phyloP scores from a whole-genome alignment of 257 asterid genomes.

The Echites panduratus region DNA sequence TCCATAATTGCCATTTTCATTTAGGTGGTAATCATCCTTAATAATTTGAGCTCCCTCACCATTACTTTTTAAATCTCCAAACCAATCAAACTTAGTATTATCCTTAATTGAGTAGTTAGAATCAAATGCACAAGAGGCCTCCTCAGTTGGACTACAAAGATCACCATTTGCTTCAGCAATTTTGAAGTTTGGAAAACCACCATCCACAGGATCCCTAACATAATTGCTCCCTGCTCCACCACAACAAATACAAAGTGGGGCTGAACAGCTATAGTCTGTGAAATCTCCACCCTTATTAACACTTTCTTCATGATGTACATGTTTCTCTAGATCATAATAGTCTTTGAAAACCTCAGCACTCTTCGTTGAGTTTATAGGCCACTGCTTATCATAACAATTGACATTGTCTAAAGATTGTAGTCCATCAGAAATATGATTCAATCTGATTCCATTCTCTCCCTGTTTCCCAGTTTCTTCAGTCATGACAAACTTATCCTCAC shows the following conservation, averaged over 20 bases:
- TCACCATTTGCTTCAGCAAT: conserved; percentile 18
- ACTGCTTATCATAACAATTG: conserved; percentile 21
- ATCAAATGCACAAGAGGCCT: conserved; percentile 12
- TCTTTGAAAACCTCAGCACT: conserved; percentile 25
- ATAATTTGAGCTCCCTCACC: conserved; percentile 18
- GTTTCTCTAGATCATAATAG: conserved; percentile 34
- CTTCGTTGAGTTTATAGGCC: conserved; percentile 23
- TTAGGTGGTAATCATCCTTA: conserved; percentile 21
- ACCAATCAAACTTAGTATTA: conserved; percentile 22
- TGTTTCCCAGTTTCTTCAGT: conserved; percentile 36
- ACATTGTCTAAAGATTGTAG: conserved; percentile 11
- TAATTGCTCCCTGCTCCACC: conserved; percentile 18
- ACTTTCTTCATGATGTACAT: conserved; percentile 28
- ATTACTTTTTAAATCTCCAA: conserved; percentile 24
- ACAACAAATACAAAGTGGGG: conserved; percentile 51
- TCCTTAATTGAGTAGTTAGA: conserved; percentile 17
- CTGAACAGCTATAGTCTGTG: conserved; percentile 31
- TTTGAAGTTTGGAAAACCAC: conserved; percentile 22
- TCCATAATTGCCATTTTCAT: conserved; percentile 17
- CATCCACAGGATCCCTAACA: conserved; percentile 18
- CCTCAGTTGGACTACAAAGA: conserved; percentile 17
- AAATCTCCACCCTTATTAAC: conserved; percentile 15
- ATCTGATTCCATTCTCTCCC: conserved; percentile 16
- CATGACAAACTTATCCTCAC: conserved; percentile 80
- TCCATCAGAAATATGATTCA: conserved; percentile 23